Conservation (phyloP, 495 filamentous ascomycete species). For the Cercophora newfieldiana region DNA sequence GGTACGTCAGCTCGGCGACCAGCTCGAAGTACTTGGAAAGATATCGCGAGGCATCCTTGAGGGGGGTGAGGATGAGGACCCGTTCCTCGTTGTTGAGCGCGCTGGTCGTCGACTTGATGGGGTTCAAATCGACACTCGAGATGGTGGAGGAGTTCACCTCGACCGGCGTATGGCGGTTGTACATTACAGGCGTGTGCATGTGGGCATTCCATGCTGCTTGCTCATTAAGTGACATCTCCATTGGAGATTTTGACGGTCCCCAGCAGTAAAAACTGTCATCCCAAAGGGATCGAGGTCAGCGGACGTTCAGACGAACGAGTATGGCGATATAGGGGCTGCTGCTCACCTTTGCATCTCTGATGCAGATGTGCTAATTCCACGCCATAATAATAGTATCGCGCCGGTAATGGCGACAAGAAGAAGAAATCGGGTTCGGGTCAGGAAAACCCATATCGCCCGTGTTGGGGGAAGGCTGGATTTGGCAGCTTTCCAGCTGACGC, state of each 20-base stretch:
- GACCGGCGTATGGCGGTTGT: slow-evolving; percentile 89
- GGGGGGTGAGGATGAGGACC: slow-evolving; percentile 90
- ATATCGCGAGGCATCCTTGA: slow-evolving; percentile 83
- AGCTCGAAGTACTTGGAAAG: slow-evolving; percentile 91
- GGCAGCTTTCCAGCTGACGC: slow-evolving; percentile 90
- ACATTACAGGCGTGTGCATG: slow-evolving; percentile 86
- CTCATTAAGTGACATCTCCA: slow-evolving; percentile 90
- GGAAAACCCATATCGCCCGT: slow-evolving; percentile 71
- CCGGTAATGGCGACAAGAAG: slow-evolving; percentile 70
- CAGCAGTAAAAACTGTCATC: slow-evolving; percentile 90
- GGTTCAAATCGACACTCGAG: slow-evolving; percentile 77
- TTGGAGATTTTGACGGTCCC: slow-evolving; percentile 87
- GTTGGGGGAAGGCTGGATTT: slow-evolving; percentile 78
- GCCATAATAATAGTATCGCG: slow-evolving; percentile 84
- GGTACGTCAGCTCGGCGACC: slow-evolving; percentile 85
- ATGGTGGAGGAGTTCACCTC: slow-evolving; percentile 82
- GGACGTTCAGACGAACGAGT: not conserved
- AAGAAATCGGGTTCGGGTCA: slow-evolving; percentile 79
- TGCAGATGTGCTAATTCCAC: slow-evolving; percentile 77
- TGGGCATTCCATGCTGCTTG: slow-evolving; percentile 86
- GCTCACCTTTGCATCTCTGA: slow-evolving; percentile 88
- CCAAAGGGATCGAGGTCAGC: slow-evolving; percentile 12
- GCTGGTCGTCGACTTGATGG: slow-evolving; percentile 75
- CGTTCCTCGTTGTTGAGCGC: slow-evolving; percentile 79
- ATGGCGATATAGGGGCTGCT: not conserved